Evolutionary conservation across 2,329 filamentous ascomycete species (phyloP).

Genomic region (Pleoardoris graminearum): DNA sequence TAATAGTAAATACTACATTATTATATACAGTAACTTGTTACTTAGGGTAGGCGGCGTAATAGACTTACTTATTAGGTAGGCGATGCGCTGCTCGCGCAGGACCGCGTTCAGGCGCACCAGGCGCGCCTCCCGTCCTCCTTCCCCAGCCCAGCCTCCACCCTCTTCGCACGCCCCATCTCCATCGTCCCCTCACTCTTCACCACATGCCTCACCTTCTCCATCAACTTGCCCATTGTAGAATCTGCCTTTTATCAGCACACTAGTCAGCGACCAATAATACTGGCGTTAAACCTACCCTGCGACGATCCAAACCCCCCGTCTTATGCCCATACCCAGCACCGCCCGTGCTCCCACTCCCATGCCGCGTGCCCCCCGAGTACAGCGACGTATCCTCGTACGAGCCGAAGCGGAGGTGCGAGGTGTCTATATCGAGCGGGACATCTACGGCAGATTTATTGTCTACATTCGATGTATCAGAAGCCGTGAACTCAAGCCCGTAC

Average conservation of each 20-base stretch:
- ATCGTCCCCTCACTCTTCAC: constrained; percentile 54
- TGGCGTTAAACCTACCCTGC: constrained; percentile 27
- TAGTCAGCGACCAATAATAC: too few species aligned
- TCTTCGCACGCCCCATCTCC: constrained; percentile 57
- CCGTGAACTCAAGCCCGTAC: not conserved
- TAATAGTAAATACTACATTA: too few species aligned
- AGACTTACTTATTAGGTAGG: too few species aligned
- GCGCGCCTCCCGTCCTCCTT: too few species aligned
- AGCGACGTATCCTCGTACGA: constrained; percentile 26
- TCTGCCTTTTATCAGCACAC: constrained; percentile 31
- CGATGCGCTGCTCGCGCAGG: too few species aligned
- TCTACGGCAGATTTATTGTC: constrained; percentile 40
- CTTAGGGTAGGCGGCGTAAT: too few species aligned
- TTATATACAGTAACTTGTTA: too few species aligned
- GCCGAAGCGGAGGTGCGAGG: constrained; percentile 25
- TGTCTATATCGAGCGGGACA: constrained; percentile 14
- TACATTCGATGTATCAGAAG: constrained; percentile 2
- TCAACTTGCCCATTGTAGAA: constrained; percentile 59
- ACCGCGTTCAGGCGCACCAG: too few species aligned
- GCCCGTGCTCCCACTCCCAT: constrained; percentile 38
- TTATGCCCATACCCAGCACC: constrained; percentile 48
- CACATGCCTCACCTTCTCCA: constrained; percentile 61
- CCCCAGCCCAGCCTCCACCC: constrained; percentile 42
- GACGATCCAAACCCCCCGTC: constrained; percentile 30
- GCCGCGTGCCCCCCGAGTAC: constrained; percentile 25